phyloP scores from a whole-genome alignment of 2,329 filamentous ascomycete genomes.

The Neurospora sp. region DNA sequence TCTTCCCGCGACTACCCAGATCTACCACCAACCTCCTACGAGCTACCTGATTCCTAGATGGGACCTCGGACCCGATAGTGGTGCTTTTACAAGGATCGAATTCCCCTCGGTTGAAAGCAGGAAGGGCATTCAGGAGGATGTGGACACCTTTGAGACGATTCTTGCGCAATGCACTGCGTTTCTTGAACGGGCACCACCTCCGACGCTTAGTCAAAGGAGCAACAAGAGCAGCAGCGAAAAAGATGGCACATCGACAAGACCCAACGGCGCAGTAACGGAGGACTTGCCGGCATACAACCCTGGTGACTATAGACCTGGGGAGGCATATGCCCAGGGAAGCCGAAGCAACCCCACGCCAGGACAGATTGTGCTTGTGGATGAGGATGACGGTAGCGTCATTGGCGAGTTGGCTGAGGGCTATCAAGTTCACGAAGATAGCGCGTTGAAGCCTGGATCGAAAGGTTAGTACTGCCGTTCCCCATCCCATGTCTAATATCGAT shows the following conservation, averaged over 20 bases:
- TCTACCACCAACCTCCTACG: constrained; percentile 87
- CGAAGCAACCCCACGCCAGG: constrained; percentile 51
- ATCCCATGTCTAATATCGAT: not conserved
- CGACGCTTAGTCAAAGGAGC: constrained; percentile 26
- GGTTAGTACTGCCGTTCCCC: constrained; percentile 43
- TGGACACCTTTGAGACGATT: constrained; percentile 96
- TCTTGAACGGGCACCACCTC: constrained; percentile 69
- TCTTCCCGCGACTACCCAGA: constrained; percentile 88
- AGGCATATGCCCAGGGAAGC: constrained; percentile 62
- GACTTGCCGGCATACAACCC: constrained; percentile 66
- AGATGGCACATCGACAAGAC: constrained; percentile 24
- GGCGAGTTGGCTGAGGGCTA: constrained; percentile 82
- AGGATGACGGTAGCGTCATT: constrained; percentile 91
- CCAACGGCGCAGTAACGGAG: constrained; percentile 32
- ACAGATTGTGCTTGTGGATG: constrained; percentile 85
- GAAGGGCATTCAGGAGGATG: constrained; percentile 73
- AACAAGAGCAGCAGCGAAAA: constrained; percentile 7
- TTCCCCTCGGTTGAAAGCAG: constrained; percentile 69
- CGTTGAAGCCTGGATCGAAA: constrained; percentile 80
- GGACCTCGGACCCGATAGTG: constrained; percentile 81
- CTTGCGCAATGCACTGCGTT: constrained; percentile 97
- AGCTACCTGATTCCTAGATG: constrained; percentile 94
- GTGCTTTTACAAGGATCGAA: constrained; percentile 87
- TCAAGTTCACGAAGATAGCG: constrained; percentile 66
- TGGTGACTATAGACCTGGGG: constrained; percentile 65